Base-by-base conservation (phyloP, 805 yeast species). In the Lachancea dasiensis region DNA sequence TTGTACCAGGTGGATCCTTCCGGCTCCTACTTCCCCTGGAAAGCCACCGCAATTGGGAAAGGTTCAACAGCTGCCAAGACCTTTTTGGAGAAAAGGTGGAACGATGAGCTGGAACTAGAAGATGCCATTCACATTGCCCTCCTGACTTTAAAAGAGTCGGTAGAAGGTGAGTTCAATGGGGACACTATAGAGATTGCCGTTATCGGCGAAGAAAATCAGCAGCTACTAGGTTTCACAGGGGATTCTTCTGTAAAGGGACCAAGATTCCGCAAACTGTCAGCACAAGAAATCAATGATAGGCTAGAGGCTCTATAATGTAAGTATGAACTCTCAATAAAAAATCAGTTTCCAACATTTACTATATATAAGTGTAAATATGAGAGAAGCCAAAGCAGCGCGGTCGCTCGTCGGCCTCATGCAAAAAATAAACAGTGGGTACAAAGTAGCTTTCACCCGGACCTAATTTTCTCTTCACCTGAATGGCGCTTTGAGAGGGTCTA, bases 1-100 rank as follows among this genome's bases (percentile, higher is more conserved):
- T 70, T 92, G 43, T 92, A 92, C 63, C 99, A 92, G 65, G 95
- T 92, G 33, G 99, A 92, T 66, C 99, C 99, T 4, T 83, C 95
- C 3, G 99, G 99, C 7, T 79, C 96, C 27, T 92, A 82, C 62
- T 92, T 86, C 73, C 97, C 99, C 7, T 92, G 99, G 99, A 92
- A 90, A 65, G 98, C 98, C 26, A 90, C 98, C 3, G 97, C 98
- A 17, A 92, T 92, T 52, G 99, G 99, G 47, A 89, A 87, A 59
- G 95, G 96, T 18, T 80, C 96, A 3, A 78, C 79, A 30, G 86
- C 95, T n/a, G 98, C 97, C 24, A 92, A 94, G 69, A 90, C 97
- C 1, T 92, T 92, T 54, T 67, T 92, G 57, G 99, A 92, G 63
- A 92, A 92, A 67, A 80, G 99, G 66, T 92, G 97, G 97, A 90